Base-by-base conservation (phyloP, 2,329 filamentous ascomycete genomes). In the Sporothrix humicola region DNA sequence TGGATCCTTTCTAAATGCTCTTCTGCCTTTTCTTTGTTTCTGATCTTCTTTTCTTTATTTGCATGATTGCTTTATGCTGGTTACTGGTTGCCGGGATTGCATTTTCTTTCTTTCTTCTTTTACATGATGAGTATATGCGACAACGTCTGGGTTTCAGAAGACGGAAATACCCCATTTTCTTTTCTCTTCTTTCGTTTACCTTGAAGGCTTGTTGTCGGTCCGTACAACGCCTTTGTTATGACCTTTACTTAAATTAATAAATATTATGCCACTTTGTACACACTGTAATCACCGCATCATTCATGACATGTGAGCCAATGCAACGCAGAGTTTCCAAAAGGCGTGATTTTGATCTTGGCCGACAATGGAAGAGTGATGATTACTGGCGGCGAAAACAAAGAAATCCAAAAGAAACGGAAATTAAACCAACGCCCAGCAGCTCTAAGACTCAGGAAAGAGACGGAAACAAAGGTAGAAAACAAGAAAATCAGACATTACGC, bases 121-220 rank as follows among this genome's bases (percentile, higher is more conserved):
- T 26, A 23, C 31, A 44, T 52, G 23, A 68, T 68, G 65, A 66
- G 31, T 52, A 52, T 50, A 68, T 15, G 26, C 46, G 46, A 52
- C 26, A 13, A 68, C 15, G 46, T 68, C 46, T 37, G 46, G 65
- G 46, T 6, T 72, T 17, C 31, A 8, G 44, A 12, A 15, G 52
- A 70, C 68, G 37, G n/a, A 70, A 70, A 70, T 70, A 70, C 68
- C 68, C 68, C 37, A 9, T 46, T 61, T 61, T 8, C 26, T n/a
- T 48, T 50, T 46, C 61, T 20, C 2, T 69, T 54, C 17, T 42
- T 54, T 23, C 66, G 8, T 17, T 69, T n/a, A 37, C 17, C 8
- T 50, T 46, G 15, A 37, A 4, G 58, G 37, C n/a, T 66, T 23
- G 9, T 42, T 66, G 20, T 66, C n/a, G 44, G 17, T 63, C 52